Evolutionary conservation across 2,329 filamentous ascomycete genomes (phyloP).

Genomic region (Chaetomium strumarium): DNA sequence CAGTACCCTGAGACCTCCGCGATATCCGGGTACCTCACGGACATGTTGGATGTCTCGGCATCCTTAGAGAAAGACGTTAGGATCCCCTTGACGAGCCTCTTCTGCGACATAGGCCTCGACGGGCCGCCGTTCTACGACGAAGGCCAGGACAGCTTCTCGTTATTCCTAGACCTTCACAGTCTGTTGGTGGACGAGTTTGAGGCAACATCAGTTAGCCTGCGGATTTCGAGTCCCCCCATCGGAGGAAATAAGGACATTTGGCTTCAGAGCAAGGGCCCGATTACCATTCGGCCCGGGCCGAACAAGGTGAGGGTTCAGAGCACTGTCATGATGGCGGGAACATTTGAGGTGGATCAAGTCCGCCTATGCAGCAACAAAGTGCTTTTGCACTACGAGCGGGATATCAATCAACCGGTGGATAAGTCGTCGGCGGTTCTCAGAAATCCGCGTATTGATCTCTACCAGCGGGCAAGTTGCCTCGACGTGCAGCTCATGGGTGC

Average conservation of each 20-base stretch:
- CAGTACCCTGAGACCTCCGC: constrained; percentile 33
- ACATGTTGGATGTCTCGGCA: constrained; percentile 42
- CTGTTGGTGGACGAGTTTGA: constrained; percentile 65
- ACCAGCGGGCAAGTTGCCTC: constrained; percentile 63
- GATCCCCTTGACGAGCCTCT: constrained; percentile 67
- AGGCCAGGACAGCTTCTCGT: constrained; percentile 66
- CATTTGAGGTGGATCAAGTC: constrained; percentile 69
- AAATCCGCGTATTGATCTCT: constrained; percentile 62
- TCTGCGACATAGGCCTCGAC: constrained; percentile 62
- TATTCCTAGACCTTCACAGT: constrained; percentile 64
- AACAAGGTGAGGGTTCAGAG: constrained; percentile 41
- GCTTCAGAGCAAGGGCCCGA: constrained; percentile 29
- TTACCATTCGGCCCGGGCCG: constrained; percentile 50
- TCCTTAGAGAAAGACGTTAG: constrained; percentile 52
- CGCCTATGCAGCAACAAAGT: constrained; percentile 59
- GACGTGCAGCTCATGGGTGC: constrained; percentile 62
- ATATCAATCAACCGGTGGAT: constrained; percentile 42
- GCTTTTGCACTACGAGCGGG: constrained; percentile 58
- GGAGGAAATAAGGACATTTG: constrained; percentile 55
- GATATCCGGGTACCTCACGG: constrained; percentile 43
- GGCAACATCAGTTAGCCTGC: constrained; percentile 59
- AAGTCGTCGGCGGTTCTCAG: constrained; percentile 48
- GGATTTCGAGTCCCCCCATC: constrained; percentile 50
- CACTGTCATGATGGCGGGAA: constrained; percentile 59
- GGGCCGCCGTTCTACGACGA: constrained; percentile 64